These are phyloP conservation scores for Coemansia sp. DNA, from an alignment of 192 early-diverging fungal species.

Conservation along the genomic window DNA sequence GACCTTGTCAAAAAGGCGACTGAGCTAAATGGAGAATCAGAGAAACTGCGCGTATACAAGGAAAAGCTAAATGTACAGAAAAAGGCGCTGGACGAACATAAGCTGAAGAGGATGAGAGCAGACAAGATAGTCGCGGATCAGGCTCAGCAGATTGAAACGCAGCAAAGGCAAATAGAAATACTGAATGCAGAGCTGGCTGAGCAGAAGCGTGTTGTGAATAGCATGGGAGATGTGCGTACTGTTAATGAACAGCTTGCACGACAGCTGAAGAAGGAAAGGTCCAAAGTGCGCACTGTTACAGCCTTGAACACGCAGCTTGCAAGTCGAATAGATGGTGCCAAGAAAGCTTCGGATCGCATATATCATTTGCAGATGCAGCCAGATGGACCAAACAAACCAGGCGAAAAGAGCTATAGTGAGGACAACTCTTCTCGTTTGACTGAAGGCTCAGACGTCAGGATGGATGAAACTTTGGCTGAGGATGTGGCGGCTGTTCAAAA, in stretches of 20 bases:
- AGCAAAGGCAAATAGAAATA: not conserved
- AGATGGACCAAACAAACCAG: not conserved
- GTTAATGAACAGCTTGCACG: slow-evolving; percentile 42
- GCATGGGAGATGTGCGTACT: slow-evolving; percentile 42
- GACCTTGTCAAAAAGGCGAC: not conserved
- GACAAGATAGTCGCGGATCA: slow-evolving; percentile 29
- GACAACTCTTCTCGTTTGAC: not conserved
- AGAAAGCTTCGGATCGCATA: not conserved
- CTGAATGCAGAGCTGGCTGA: slow-evolving; percentile 27
- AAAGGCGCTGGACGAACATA: slow-evolving; percentile 14
- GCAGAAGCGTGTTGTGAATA: slow-evolving; percentile 33
- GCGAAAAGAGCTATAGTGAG: not conserved
- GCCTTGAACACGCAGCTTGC: slow-evolving; percentile 21
- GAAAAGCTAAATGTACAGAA: slow-evolving; percentile 6
- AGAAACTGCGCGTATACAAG: slow-evolving; percentile 2
- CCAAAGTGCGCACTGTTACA: slow-evolving; percentile 18
- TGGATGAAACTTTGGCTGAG: slow-evolving; percentile 17
- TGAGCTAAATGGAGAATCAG: not conserved
- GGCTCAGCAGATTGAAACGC: slow-evolving; percentile 23
- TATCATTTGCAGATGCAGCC: not conserved
- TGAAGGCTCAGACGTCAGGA: not conserved
- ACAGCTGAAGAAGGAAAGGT: slow-evolving; percentile 34
- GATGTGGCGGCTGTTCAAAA: slow-evolving; percentile 20
- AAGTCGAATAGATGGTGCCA: slow-evolving; percentile 10
- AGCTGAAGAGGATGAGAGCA: slow-evolving; percentile 11